Percentiles rank a stretch among this genome's conserved stretches.
These are phyloP conservation scores for Flaveria sonorensis DNA, from an alignment of 129 eudicot species.

Conservation along the genomic window DNA sequence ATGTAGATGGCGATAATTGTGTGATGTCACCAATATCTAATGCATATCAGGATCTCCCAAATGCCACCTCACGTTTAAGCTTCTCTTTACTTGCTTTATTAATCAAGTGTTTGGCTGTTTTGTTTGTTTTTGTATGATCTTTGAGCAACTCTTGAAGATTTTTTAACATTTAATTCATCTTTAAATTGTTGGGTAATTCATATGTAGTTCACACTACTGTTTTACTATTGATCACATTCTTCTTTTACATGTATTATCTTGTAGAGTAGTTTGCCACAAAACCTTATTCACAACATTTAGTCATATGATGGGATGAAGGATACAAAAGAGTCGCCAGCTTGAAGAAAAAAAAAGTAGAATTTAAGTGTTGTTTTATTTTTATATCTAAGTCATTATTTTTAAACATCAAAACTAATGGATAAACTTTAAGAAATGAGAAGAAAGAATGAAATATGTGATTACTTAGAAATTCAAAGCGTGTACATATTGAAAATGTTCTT, in stretches of 20 bases:
- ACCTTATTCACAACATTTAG: no score
- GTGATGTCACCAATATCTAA: conserved; percentile 95
- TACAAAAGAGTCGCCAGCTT: no score
- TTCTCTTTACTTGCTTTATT: conserved; percentile 44
- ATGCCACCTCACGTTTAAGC: conserved; percentile 42
- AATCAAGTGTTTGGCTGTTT: conserved; percentile 41
- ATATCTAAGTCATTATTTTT: no score
- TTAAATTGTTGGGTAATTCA: conserved; percentile 46
- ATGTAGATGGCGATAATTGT: conserved; percentile 89
- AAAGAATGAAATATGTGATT: no score
- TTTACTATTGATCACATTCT: no score
- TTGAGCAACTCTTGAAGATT: conserved; percentile 28
- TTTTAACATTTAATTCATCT: background rate
- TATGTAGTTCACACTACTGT: conserved; percentile 21
- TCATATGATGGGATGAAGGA: no score
- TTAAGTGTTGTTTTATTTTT: no score
- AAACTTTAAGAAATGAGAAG: no score
- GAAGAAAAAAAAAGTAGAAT: no score
- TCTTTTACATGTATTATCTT: conserved; percentile 29
- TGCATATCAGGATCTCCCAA: conserved; percentile 82
- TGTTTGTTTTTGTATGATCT: conserved; percentile 47
- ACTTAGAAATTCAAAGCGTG: no score
- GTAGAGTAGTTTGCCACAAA: conserved; percentile 40
- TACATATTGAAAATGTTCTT: no score
- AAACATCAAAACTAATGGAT: no score